A percentile compares a stretch with the other conserved stretches of the same genome.
Evolutionary conservation across 208 protist species (phyloP).

Genomic region (Wallacemonas rigidus): DNA sequence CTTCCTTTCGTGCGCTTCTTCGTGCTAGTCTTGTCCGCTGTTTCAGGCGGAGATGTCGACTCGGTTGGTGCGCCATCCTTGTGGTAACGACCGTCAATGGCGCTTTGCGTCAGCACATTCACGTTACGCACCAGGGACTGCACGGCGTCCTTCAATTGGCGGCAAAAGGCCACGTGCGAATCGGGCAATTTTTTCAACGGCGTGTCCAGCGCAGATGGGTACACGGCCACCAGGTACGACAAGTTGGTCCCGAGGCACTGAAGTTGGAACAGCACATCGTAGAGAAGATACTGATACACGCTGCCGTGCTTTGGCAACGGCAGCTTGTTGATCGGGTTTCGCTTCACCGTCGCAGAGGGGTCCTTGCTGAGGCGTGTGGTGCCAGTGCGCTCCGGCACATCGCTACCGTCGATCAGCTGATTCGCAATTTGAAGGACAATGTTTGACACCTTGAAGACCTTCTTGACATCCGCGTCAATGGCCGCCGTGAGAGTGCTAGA

Average conservation of each 20-base stretch:
- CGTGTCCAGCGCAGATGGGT: conserved; percentile 57
- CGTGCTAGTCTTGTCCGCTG: conserved; percentile 1
- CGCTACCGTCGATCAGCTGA: conserved; percentile 54
- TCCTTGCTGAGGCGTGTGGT: conserved; percentile 37
- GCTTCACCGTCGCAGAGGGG: conserved; percentile 22
- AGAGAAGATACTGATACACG: conserved; percentile 67
- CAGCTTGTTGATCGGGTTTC: conserved; percentile 77
- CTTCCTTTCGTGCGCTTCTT: not conserved
- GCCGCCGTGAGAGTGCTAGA: conserved; percentile 26
- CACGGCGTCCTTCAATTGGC: conserved; percentile 47
- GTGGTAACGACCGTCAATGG: conserved; percentile 59
- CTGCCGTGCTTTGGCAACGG: conserved; percentile 48
- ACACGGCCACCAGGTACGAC: conserved; percentile 59
- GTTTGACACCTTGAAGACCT: conserved; percentile 60
- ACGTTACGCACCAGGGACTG: conserved; percentile 63
- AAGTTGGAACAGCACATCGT: conserved; percentile 86
- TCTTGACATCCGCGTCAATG: conserved; percentile 46
- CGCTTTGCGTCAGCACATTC: conserved; percentile 83
- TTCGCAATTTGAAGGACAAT: conserved; percentile 81
- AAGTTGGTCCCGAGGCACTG: conserved; percentile 77
- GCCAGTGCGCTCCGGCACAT: conserved; percentile 22
- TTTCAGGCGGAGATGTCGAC: not conserved
- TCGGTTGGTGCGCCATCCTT: conserved; percentile 11
- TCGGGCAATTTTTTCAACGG: conserved; percentile 48
- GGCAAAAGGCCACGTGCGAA: conserved; percentile 70